These are phyloP conservation scores for Citropsis articulata DNA, from an alignment of 345 rosid species.

Conservation along the genomic window DNA sequence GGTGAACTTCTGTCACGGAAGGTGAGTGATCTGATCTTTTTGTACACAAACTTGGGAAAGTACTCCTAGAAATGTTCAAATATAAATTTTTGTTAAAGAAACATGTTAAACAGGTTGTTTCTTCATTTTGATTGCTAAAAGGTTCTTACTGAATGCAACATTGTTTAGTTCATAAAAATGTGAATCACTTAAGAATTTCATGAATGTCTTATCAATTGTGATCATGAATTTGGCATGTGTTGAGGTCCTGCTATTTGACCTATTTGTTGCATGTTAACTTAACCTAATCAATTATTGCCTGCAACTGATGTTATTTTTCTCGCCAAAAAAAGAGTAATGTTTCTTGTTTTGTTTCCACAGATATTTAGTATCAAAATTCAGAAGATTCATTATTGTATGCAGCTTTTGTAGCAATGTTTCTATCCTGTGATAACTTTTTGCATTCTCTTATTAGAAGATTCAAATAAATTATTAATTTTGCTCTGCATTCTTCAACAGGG, in stretches of 20 bases:
- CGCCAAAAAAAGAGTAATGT: background rate
- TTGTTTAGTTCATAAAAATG: background rate
- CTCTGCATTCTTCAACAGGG: slow-evolving; percentile 28
- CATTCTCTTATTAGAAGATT: slow-evolving; percentile 12
- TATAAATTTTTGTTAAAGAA: background rate
- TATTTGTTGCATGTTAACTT: background rate
- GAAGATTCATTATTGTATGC: background rate
- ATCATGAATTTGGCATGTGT: background rate
- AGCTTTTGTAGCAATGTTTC: background rate
- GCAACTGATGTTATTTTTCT: background rate
- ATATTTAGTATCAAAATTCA: background rate
- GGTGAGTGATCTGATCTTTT: slow-evolving; percentile 30
- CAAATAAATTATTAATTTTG: slow-evolving; percentile 17
- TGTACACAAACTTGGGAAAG: background rate
- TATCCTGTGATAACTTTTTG: slow-evolving; percentile 4
- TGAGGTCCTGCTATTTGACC: slow-evolving; percentile 1
- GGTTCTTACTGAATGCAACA: background rate
- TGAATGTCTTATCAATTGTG: background rate
- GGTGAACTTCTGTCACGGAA: slow-evolving; percentile 36
- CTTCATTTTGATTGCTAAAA: slow-evolving; percentile 4
- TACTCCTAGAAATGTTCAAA: background rate
- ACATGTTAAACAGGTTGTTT: background rate
- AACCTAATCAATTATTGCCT: background rate
- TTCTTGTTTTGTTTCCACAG: background rate
- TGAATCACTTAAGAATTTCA: background rate